These are phyloP conservation scores for Cercospora citrullina DNA, from an alignment of 2,329 filamentous ascomycete species.

Conservation along the genomic window DNA sequence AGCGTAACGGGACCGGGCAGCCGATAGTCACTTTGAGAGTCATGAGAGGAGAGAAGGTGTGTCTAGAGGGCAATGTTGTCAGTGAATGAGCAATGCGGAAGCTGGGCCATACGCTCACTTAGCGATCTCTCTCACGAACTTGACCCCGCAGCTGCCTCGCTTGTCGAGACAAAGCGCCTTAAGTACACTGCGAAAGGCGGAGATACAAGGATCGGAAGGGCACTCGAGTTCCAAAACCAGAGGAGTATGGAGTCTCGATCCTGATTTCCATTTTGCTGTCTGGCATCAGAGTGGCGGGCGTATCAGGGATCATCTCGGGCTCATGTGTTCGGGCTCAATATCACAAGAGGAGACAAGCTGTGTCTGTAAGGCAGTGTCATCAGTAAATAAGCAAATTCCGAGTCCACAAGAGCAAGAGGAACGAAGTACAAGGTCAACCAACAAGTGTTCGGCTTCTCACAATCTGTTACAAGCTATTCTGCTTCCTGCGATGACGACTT, in stretches of 20 bases:
- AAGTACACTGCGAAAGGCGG: no score
- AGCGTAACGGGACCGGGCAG: background rate
- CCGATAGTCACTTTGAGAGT: background rate
- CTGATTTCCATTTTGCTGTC: no score
- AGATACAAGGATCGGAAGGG: no score
- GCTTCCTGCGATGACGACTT: background rate
- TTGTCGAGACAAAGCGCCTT: no score
- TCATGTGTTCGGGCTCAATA: no score
- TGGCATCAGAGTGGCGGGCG: no score
- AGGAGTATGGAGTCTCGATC: no score
- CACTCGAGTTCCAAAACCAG: no score
- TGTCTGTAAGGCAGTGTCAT: conserved; percentile 9
- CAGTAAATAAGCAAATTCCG: background rate
- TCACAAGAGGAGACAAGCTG: conserved; percentile 1
- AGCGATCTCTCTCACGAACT: no score
- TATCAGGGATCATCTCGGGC: no score
- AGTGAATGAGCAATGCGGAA: background rate
- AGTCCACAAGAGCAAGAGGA: background rate
- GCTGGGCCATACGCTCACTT: no score
- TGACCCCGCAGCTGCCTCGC: no score
- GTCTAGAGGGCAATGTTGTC: conserved; percentile 5
- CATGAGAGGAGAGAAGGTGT: conserved; percentile 2
- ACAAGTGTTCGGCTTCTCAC: background rate
- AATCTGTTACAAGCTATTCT: background rate
- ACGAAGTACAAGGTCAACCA: background rate